phyloP scores from a whole-genome alignment of 345 rosid genomes.

The Corchorus olitorius region DNA sequence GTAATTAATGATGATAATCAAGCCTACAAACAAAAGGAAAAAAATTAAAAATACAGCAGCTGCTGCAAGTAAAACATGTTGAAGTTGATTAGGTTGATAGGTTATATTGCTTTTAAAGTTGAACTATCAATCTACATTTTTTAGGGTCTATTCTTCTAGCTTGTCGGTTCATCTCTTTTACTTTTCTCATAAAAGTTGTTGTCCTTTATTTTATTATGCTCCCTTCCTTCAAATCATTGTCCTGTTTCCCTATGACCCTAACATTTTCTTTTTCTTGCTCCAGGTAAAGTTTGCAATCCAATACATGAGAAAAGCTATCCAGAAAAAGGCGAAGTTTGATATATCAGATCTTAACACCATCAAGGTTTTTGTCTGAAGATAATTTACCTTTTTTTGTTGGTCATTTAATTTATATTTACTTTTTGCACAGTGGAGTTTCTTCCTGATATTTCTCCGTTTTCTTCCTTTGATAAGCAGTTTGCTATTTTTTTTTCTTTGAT shows the following conservation, averaged over 20 bases:
- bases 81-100: background rate
- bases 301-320: conserved; percentile 73
- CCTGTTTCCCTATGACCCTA: conserved; percentile 7
- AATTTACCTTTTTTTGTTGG: conserved; percentile 4
- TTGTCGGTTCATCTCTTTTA: background rate
- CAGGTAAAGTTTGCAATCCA: conserved; percentile 96
- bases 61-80: conserved; percentile 1
- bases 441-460: background rate
- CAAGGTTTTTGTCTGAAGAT: conserved; percentile 51
- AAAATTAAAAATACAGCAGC: background rate
- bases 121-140: background rate
- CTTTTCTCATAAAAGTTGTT: background rate
- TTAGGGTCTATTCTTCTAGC: background rate
- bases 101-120: background rate
- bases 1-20: background rate
- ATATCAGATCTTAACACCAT: conserved; percentile 74
- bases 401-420: background rate
- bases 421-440: conserved; percentile 2
- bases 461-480: background rate
- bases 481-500: conserved; percentile 15
- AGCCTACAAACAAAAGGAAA: background rate
- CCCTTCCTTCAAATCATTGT: background rate
- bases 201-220: background rate
- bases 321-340: conserved; percentile 86
- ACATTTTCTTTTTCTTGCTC: conserved; percentile 18